Evolutionary conservation across 441 rosid species (phyloP).

Genomic region (Populus hybrid): DNA sequence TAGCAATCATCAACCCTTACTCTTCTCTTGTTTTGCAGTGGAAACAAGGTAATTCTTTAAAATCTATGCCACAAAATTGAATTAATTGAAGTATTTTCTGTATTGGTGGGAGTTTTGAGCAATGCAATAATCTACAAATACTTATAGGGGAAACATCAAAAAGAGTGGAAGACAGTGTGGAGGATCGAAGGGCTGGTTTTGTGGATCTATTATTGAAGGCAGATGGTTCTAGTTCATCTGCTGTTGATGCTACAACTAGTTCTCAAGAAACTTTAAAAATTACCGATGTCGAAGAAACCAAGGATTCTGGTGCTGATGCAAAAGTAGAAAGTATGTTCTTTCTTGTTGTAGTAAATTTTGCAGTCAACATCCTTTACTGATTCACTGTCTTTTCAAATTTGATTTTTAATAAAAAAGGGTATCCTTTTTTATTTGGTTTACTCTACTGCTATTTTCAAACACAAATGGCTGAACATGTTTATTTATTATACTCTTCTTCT

Average conservation of each 20-base stretch:
- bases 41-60: conserved; percentile 62
- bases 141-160: conserved; percentile 52
- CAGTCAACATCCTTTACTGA: conserved; percentile 11
- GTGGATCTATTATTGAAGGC: conserved; percentile 63
- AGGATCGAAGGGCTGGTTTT: conserved; percentile 73
- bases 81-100: background rate
- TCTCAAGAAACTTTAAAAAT: conserved; percentile 32
- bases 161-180: conserved; percentile 49
- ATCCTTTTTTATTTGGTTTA: background rate
- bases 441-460: conserved; percentile 2
- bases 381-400: background rate
- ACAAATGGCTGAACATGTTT: background rate
- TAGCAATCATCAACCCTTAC: conserved; percentile 69
- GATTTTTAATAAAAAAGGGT: background rate
- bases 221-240: conserved; percentile 33
- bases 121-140: conserved; percentile 17
- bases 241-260: conserved; percentile 26
- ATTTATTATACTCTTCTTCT: background rate
- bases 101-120: conserved; percentile 8
- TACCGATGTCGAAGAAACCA: conserved; percentile 34
- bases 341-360: conserved; percentile 4
- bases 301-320: conserved; percentile 31
- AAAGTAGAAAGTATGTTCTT: conserved; percentile 46
- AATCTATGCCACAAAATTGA: conserved; percentile 9
- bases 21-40: conserved; percentile 67